Evolutionary conservation across 148 eudicot species (phyloP).

Genomic region (Fagopyrum esculentum): DNA sequence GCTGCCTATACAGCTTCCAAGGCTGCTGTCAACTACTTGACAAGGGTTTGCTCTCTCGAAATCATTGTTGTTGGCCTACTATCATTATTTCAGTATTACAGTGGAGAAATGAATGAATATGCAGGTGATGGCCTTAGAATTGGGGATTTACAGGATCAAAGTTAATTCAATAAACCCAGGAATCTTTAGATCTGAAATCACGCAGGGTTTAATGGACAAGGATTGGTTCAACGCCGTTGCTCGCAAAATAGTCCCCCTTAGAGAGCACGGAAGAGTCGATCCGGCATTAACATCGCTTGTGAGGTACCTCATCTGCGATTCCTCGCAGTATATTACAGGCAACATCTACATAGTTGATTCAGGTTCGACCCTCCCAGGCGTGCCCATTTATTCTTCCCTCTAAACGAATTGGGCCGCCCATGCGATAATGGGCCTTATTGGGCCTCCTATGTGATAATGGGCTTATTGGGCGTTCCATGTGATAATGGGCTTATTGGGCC

Average conservation of each 20-base stretch:
- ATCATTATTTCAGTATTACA: too few species aligned
- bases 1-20: slow-evolving; percentile 57
- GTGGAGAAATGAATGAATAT: not conserved
- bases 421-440: not conserved
- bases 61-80: not conserved
- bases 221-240: slow-evolving; percentile 48
- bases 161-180: slow-evolving; percentile 65
- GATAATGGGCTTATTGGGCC: not conserved
- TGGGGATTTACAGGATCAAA: slow-evolving; percentile 43
- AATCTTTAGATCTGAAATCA: slow-evolving; percentile 64
- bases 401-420: slow-evolving; percentile 11
- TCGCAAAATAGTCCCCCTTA: slow-evolving; percentile 34
- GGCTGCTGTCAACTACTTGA: slow-evolving; percentile 34
- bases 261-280: slow-evolving; percentile 34
- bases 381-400: slow-evolving; percentile 68
- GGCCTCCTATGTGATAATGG: not conserved
- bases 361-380: slow-evolving; percentile 52
- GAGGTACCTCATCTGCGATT: slow-evolving; percentile 54
- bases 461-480: not conserved
- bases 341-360: slow-evolving; percentile 57
- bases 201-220: slow-evolving; percentile 40
- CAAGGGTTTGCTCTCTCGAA: slow-evolving; percentile 26
- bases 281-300: slow-evolving; percentile 65
- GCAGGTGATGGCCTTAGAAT: slow-evolving; percentile 51
- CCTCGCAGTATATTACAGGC: slow-evolving; percentile 55